Evolutionary conservation across 2,329 filamentous ascomycete genomes (phyloP).

Genomic region (Trichoderma sp.): DNA sequence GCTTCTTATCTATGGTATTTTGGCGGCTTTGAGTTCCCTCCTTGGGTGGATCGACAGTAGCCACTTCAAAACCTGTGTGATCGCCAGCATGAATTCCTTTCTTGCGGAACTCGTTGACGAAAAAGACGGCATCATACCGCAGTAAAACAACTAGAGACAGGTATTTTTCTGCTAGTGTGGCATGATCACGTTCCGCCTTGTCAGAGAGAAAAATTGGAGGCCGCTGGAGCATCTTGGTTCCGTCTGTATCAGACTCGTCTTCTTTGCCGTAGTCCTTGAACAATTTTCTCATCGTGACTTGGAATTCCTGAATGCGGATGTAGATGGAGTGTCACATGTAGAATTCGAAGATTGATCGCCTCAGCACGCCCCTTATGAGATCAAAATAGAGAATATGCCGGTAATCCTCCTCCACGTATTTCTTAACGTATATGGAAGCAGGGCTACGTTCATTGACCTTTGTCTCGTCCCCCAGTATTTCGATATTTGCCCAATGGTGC

Average conservation of each 20-base stretch:
- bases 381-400: neutral
- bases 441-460: neutral
- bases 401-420: neutral
- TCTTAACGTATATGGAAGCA: neutral
- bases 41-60: neutral
- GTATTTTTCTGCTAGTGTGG: neutral
- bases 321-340: neutral
- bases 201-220: neutral
- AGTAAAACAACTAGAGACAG: constrained; percentile 11
- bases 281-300: neutral
- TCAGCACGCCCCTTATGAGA: neutral
- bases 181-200: neutral
- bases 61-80: constrained; percentile 21
- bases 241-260: neutral
- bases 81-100: constrained; percentile 25
- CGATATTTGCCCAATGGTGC: neutral
- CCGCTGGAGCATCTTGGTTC: neutral
- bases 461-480: neutral
- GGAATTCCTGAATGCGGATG: neutral
- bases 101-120: constrained; percentile 26
- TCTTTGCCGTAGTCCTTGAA: neutral
- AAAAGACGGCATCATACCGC: constrained; percentile 23
- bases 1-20: neutral
- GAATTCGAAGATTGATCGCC: neutral
- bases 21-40: neutral